Evolutionary conservation across 257 asterid genomes (phyloP).

Genomic region (Solanum ossicruentum): DNA sequence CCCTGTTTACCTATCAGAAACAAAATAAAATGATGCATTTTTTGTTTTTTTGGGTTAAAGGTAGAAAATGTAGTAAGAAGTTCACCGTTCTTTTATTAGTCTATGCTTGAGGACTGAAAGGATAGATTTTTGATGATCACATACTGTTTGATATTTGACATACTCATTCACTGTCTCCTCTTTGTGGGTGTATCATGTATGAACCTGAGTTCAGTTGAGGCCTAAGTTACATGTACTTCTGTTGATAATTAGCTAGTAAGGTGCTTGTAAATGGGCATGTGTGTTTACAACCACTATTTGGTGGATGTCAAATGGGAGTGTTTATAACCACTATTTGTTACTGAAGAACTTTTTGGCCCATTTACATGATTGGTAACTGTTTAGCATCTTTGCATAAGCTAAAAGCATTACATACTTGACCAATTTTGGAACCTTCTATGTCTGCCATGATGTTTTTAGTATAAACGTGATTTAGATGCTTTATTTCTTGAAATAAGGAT

Average conservation of each 20-base stretch:
- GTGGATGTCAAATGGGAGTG: not conserved
- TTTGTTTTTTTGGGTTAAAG: not conserved
- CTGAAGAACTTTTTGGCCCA: not conserved
- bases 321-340: not conserved
- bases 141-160: not conserved
- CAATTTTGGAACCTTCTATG: not conserved
- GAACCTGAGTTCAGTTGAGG: not conserved
- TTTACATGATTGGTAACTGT: not conserved
- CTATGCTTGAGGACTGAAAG: not conserved
- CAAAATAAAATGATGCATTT: not conserved
- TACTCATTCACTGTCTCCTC: not conserved
- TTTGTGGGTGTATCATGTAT: not conserved
- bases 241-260: not conserved
- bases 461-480: not conserved
- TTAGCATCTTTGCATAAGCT: not conserved
- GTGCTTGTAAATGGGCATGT: not conserved
- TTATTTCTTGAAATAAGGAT: slow-evolving; percentile 13
- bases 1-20: not conserved
- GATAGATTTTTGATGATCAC: not conserved
- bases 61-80: not conserved
- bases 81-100: not conserved
- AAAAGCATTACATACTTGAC: not conserved
- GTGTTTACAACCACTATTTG: not conserved
- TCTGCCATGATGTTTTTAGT: not conserved
- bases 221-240: not conserved